Conservation (phyloP, 352 stramenopile genomes). For the Phytophthora agathidicida region DNA sequence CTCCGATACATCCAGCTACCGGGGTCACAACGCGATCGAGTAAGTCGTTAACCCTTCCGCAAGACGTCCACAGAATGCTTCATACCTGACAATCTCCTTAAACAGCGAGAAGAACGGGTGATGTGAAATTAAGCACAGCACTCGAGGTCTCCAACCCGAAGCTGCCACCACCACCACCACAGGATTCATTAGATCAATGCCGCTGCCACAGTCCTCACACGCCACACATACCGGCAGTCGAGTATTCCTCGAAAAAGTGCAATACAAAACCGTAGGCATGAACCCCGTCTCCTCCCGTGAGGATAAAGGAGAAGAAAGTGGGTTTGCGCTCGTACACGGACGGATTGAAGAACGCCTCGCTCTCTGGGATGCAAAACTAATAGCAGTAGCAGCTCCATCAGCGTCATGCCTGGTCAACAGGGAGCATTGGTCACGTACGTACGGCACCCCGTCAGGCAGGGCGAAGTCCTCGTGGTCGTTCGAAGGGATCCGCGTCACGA, state of each 20-base stretch:
- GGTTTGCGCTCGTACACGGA: constrained; percentile 67
- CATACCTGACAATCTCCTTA: constrained; percentile 78
- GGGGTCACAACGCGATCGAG: not conserved
- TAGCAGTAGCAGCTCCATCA: not conserved
- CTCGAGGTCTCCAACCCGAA: constrained; percentile 54
- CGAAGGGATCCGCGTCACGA: constrained; percentile 50
- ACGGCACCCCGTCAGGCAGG: constrained; percentile 69
- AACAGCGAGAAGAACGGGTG: constrained; percentile 86
- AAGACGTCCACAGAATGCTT: no score
- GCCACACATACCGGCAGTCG: constrained; percentile 14
- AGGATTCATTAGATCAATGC: not conserved
- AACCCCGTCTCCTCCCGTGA: constrained; percentile 74
- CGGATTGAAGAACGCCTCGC: constrained; percentile 40
- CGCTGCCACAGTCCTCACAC: not conserved
- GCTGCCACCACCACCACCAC: not conserved
- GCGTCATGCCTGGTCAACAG: not conserved
- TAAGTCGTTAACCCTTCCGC: constrained; percentile 5
- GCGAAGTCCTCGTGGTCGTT: constrained; percentile 64
- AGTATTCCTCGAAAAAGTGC: constrained; percentile 54
- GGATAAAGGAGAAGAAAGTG: constrained; percentile 81
- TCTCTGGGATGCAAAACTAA: constrained; percentile 81
- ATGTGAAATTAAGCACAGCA: constrained; percentile 81
- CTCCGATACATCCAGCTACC: constrained; percentile 66
- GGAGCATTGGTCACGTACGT: constrained; percentile 41
- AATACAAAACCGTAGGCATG: constrained; percentile 79